A percentile compares a stretch with the other conserved stretches of the same genome.
phyloP scores from a whole-genome alignment of 306 rosid genomes.

The Vigna nakashimae region DNA sequence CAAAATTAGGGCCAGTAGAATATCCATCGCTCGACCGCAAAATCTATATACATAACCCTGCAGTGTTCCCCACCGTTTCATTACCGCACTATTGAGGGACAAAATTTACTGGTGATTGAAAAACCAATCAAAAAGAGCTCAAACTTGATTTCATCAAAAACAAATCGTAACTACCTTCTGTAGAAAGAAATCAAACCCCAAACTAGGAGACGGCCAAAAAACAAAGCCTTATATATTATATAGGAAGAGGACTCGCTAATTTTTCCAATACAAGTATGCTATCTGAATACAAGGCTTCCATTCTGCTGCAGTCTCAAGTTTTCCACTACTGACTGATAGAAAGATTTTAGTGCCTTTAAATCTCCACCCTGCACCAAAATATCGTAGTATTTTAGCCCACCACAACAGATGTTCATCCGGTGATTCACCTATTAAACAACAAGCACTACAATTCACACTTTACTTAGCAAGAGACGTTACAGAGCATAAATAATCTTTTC shows the following conservation, averaged over 20 bases:
- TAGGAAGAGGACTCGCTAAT: conserved; percentile 32
- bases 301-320: conserved; percentile 83
- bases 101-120: not conserved
- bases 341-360: conserved; percentile 79
- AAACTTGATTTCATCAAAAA: conserved; percentile 13
- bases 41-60: conserved; percentile 78
- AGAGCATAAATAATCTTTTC: not conserved
- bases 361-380: conserved; percentile 76
- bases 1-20: conserved; percentile 43
- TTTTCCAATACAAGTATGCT: conserved; percentile 59
- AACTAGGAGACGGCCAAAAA: conserved; percentile 42
- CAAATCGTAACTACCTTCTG: conserved; percentile 59
- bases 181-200: conserved; percentile 51
- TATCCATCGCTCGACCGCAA: conserved; percentile 58
- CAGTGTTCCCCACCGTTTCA: conserved; percentile 35
- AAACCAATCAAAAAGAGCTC: not conserved
- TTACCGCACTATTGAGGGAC: conserved; percentile 15
- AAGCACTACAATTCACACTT: conserved; percentile 10
- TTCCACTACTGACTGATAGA: conserved; percentile 80
- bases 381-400: conserved; percentile 23
- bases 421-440: conserved; percentile 37
- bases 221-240: conserved; percentile 15
- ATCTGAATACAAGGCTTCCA: conserved; percentile 88
- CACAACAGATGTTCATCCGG: conserved; percentile 5
- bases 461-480: conserved; percentile 23